These are phyloP conservation scores for Sphaerostilbella broomeana DNA, from an alignment of 2,329 filamentous ascomycete genomes.

Conservation along the genomic window DNA sequence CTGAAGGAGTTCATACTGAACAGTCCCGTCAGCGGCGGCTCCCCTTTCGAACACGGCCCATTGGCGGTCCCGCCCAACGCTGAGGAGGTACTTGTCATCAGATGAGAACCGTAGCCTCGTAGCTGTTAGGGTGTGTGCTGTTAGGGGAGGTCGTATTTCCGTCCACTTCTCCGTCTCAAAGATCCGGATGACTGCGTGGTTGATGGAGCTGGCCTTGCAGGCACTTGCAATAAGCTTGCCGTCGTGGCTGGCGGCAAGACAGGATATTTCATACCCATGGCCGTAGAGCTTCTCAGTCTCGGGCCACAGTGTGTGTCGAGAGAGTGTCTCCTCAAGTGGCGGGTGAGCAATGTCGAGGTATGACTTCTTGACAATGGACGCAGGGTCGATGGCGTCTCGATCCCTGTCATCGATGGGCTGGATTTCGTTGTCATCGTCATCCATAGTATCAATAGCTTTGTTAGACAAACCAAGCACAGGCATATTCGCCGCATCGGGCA, in stretches of 20 bases:
- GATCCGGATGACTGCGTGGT: constrained; percentile 88
- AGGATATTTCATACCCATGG: constrained; percentile 94
- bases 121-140: constrained; percentile 81
- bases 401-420: constrained; percentile 40
- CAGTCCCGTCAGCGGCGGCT: constrained; percentile 24
- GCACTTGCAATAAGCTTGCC: constrained; percentile 77
- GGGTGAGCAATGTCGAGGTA: constrained; percentile 63
- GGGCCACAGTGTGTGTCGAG: constrained; percentile 88
- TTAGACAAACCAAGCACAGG: constrained; percentile 93
- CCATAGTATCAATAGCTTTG: constrained; percentile 67
- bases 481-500: constrained; percentile 89
- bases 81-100: constrained; percentile 70
- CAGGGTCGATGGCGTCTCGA: constrained; percentile 48
- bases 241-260: constrained; percentile 70
- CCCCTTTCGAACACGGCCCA: constrained; percentile 73
- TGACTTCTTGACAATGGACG: constrained; percentile 50
- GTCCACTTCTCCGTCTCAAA: constrained; percentile 86
- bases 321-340: constrained; percentile 82
- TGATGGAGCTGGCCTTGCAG: constrained; percentile 84
- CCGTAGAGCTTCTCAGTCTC: constrained; percentile 96
- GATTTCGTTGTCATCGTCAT: constrained; percentile 44
- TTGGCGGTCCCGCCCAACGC: constrained; percentile 84
- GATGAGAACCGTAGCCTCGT: constrained; percentile 73
- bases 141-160: constrained; percentile 74
- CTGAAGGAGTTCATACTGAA: constrained; percentile 50